phyloP scores from a whole-genome alignment of 441 rosid genomes.

The Adansonia rubrostipa region DNA sequence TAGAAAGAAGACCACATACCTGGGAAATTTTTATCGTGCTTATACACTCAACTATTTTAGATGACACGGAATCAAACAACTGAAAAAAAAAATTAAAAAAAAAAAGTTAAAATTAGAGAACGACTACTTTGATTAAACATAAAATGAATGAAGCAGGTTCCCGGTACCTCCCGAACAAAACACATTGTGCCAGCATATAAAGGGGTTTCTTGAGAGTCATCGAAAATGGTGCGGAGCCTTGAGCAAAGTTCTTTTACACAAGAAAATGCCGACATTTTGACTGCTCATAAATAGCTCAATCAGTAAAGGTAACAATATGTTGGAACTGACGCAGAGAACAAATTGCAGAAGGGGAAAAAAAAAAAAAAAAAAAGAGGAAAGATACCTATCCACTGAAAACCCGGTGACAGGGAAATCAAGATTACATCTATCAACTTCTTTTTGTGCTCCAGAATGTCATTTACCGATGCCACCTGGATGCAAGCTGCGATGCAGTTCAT shows the following conservation, averaged over 20 bases:
- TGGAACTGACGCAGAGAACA: slow-evolving; percentile 13
- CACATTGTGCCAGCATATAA: slow-evolving; percentile 40
- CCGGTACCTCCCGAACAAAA: slow-evolving; percentile 69
- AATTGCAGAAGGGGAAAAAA: neutral
- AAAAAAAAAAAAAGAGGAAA: slow-evolving; percentile 29
- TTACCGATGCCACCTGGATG: slow-evolving; percentile 62
- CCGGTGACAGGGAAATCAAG: slow-evolving; percentile 61
- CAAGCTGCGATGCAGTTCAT: slow-evolving; percentile 70
- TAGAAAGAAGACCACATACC: slow-evolving; percentile 47
- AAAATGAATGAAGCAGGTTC: neutral
- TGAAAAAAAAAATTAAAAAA: slow-evolving; percentile 35
- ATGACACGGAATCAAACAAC: slow-evolving; percentile 62
- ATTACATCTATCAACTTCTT: slow-evolving; percentile 59
- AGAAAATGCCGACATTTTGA: slow-evolving; percentile 74
- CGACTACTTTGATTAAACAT: slow-evolving; percentile 11
- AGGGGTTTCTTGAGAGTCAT: slow-evolving; percentile 44
- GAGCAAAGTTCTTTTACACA: slow-evolving; percentile 76
- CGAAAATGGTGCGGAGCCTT: slow-evolving; percentile 49
- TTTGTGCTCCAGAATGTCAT: slow-evolving; percentile 58
- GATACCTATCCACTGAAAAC: slow-evolving; percentile 91
- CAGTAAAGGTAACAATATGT: slow-evolving; percentile 23
- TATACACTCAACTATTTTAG: slow-evolving; percentile 72
- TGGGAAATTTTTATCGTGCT: slow-evolving; percentile 84
- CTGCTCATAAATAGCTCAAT: slow-evolving; percentile 50
- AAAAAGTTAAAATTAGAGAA: slow-evolving; percentile 21